These are phyloP conservation scores for Strigomonas culicis DNA, from an alignment of 208 protist genomes.

Conservation along the genomic window DNA sequence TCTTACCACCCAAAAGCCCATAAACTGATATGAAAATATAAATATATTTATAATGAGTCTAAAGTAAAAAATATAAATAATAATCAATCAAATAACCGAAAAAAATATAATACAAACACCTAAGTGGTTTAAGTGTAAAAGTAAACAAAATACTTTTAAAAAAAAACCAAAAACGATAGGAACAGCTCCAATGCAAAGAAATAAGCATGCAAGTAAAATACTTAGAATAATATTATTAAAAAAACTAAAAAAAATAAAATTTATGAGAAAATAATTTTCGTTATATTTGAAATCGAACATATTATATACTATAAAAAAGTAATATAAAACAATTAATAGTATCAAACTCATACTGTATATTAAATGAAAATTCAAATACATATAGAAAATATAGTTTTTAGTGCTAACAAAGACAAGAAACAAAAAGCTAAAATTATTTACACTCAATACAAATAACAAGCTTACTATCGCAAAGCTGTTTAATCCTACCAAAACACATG, in stretches of 20 bases:
- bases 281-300: slow-evolving; percentile 90
- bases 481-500: slow-evolving; percentile 65
- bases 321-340: slow-evolving; percentile 71
- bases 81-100: slow-evolving; percentile 70
- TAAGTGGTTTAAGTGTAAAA: slow-evolving; percentile 74
- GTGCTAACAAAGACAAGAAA: slow-evolving; percentile 83
- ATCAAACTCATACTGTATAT: slow-evolving; percentile 80
- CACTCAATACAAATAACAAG: slow-evolving; percentile 79
- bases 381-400: slow-evolving; percentile 90
- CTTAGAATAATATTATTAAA: slow-evolving; percentile 83
- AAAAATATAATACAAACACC: slow-evolving; percentile 78
- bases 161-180: slow-evolving; percentile 87
- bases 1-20: slow-evolving; percentile 78
- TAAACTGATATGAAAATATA: slow-evolving; percentile 89
- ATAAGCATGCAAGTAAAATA: slow-evolving; percentile 62
- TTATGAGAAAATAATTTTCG: slow-evolving; percentile 89
- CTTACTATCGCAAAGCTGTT: slow-evolving; percentile 85
- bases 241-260: slow-evolving; percentile 89
- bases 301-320: slow-evolving; percentile 88
- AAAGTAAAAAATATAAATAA: slow-evolving; percentile 91
- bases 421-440: slow-evolving; percentile 89
- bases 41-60: slow-evolving; percentile 84
- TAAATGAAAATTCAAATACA: slow-evolving; percentile 87
- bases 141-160: slow-evolving; percentile 78
- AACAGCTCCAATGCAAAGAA: slow-evolving; percentile 84